Conservation (phyloP, 2,329 filamentous ascomycete genomes). For the Cladorrhinum sp. region DNA sequence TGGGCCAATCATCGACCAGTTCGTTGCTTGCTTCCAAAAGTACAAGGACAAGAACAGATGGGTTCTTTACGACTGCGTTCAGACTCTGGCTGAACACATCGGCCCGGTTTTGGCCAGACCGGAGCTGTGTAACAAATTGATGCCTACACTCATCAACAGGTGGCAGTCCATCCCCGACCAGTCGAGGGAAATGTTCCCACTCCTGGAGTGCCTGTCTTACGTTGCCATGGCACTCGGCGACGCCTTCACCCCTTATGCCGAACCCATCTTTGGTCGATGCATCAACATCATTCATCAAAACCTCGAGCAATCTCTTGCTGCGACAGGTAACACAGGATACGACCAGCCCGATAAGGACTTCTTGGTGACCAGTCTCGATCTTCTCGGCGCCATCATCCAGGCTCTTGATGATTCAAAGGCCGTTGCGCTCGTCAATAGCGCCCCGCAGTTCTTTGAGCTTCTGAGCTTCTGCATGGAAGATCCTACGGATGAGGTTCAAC, state of each 20-base stretch:
- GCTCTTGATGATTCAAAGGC: conserved; percentile 74
- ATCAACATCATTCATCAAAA: conserved; percentile 90
- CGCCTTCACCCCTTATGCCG: conserved; percentile 79
- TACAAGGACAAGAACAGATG: conserved; percentile 99
- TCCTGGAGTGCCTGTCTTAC: conserved; percentile 95
- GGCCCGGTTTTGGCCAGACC: conserved; percentile 76
- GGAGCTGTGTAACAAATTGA: conserved; percentile 77
- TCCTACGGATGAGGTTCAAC: conserved; percentile 83
- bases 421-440: conserved; percentile 69
- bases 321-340: conserved; percentile 62
- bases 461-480: conserved; percentile 92
- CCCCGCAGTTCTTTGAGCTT: conserved; percentile 87
- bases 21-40: conserved; percentile 84
- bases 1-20: conserved; percentile 85
- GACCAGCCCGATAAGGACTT: conserved; percentile 95
- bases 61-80: conserved; percentile 96
- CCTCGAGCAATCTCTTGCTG: conserved; percentile 73
- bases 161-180: conserved; percentile 87
- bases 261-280: conserved; percentile 82
- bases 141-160: conserved; percentile 86
- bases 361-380: conserved; percentile 88
- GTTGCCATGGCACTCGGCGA: conserved; percentile 82
- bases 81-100: conserved; percentile 91
- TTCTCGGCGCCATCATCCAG: conserved; percentile 90
- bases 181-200: conserved; percentile 87